phyloP scores from a whole-genome alignment of 306 rosid genomes.

The Carpinus viminea region DNA sequence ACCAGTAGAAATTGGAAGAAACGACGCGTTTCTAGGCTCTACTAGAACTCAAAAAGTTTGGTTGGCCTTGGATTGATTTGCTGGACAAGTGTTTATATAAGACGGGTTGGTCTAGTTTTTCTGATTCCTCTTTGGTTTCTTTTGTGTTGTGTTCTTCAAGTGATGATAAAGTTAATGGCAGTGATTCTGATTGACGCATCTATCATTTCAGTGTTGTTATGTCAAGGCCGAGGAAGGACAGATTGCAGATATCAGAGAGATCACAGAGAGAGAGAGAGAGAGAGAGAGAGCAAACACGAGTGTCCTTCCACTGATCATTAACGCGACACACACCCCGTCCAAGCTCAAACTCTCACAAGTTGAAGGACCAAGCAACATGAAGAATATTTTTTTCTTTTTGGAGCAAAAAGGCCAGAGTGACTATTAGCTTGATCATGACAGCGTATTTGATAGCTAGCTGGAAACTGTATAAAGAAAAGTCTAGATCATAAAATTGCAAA shows the following conservation, averaged over 20 bases:
- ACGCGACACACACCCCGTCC: conserved; percentile 1
- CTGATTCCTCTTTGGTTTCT: neutral
- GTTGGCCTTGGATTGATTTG: conserved; percentile 9
- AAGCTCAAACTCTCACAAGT: conserved; percentile 19
- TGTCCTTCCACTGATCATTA: conserved; percentile 6
- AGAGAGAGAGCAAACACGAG: conserved; percentile 23
- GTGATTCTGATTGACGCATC: conserved; percentile 74
- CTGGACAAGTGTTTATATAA: conserved; percentile 39
- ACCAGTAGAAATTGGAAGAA: neutral
- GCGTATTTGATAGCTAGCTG: too few species aligned
- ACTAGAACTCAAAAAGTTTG: conserved; percentile 7
- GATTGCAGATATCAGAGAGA: conserved; percentile 31
- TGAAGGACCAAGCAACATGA: neutral
- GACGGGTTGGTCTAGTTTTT: neutral
- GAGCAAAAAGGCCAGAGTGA: too few species aligned
- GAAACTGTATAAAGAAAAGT: too few species aligned
- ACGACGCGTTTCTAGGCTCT: too few species aligned
- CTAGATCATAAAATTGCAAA: too few species aligned
- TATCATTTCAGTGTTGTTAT: conserved; percentile 83
- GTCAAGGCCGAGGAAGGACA: conserved; percentile 89
- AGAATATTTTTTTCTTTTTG: neutral
- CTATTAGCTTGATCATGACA: too few species aligned
- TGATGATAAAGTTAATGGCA: conserved; percentile 20
- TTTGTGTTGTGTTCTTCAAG: conserved; percentile 25
- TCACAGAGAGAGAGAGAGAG: conserved; percentile 18